Percentiles rank a stretch among this genome's conserved stretches.
phyloP scores from a whole-genome alignment of 225 moss, liverwort and hornwort genomes.

The Pseudoscleropodium purum region DNA sequence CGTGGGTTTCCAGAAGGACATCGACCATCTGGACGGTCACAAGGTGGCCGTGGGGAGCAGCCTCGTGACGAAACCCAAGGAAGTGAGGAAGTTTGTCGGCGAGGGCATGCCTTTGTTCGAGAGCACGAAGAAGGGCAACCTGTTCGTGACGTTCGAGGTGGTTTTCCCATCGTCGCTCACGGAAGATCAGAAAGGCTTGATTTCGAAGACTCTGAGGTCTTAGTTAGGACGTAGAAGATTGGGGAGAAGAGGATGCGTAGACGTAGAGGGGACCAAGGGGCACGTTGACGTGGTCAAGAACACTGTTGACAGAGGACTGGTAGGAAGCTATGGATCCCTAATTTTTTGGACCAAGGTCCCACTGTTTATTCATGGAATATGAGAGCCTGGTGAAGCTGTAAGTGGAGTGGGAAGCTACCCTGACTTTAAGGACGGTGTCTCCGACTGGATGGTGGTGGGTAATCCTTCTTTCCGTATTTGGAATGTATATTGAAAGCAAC shows the following conservation, averaged over 20 bases:
- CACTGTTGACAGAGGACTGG: background rate
- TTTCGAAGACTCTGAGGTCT: constrained; percentile 46
- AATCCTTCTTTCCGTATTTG: background rate
- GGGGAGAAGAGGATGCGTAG: background rate
- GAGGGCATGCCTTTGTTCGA: constrained; percentile 94
- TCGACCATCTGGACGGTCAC: constrained; percentile 82
- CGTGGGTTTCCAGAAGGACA: constrained; percentile 68
- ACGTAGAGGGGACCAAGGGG: background rate
- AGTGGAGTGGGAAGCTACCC: background rate
- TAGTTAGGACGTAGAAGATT: background rate
- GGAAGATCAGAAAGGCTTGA: constrained; percentile 57
- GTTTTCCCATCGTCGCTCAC: constrained; percentile 62
- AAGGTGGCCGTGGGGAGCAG: constrained; percentile 61
- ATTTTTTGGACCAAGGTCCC: background rate
- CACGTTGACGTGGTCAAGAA: constrained; percentile 14
- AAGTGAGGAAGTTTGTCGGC: constrained; percentile 52
- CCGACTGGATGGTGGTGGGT: background rate
- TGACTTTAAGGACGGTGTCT: background rate
- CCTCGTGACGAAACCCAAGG: constrained; percentile 66
- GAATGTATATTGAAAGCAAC: background rate
- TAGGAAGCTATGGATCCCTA: background rate
- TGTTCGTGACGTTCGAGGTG: constrained; percentile 84
- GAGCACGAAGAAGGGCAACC: constrained; percentile 71
- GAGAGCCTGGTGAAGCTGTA: background rate
- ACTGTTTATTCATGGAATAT: background rate